Evolutionary conservation across 768 basidiomycete genomes (phyloP).

Genomic region (Naganishia vishniacii): DNA sequence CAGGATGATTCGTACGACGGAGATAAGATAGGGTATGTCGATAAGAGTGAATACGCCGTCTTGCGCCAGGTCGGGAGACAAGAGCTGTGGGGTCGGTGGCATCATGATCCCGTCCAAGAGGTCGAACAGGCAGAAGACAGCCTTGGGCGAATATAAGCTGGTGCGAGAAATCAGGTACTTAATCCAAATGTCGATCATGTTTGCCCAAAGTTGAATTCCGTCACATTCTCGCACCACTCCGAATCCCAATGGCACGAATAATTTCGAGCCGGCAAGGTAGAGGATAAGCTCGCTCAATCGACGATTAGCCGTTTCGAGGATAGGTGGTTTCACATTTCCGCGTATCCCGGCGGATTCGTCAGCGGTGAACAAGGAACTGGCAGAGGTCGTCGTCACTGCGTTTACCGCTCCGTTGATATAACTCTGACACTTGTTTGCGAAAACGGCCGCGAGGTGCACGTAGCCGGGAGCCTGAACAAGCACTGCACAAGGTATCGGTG

Average conservation of each 20-base stretch:
- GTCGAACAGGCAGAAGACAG: slow-evolving; percentile 52
- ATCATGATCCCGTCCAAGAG: slow-evolving; percentile 50
- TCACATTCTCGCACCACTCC: slow-evolving; percentile 39
- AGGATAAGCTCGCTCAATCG: slow-evolving; percentile 50
- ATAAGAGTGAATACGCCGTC: slow-evolving; percentile 31
- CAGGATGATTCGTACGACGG: slow-evolving; percentile 48
- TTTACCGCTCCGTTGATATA: slow-evolving; percentile 52
- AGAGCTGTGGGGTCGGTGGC: slow-evolving; percentile 38
- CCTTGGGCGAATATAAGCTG: slow-evolving; percentile 50
- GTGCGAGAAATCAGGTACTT: slow-evolving; percentile 49
- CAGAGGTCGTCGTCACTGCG: slow-evolving; percentile 51
- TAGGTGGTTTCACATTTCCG: slow-evolving; percentile 51
- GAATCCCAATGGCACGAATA: slow-evolving; percentile 35
- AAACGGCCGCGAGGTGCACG: slow-evolving; percentile 50
- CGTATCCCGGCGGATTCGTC: slow-evolving; percentile 51
- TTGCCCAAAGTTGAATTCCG: slow-evolving; percentile 46
- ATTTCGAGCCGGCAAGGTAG: slow-evolving; percentile 42
- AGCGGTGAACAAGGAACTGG: slow-evolving; percentile 45
- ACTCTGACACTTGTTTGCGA: slow-evolving; percentile 51
- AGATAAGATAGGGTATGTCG: slow-evolving; percentile 49
- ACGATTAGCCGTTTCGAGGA: slow-evolving; percentile 52
- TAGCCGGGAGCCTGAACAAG: slow-evolving; percentile 51
- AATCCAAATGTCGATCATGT: slow-evolving; percentile 50
- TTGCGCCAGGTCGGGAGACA: slow-evolving; percentile 5
- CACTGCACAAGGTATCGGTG: slow-evolving; percentile 37